These are phyloP conservation scores for Tolypocladium cylindrosporum DNA, from an alignment of 2,329 filamentous ascomycete genomes.

Conservation along the genomic window DNA sequence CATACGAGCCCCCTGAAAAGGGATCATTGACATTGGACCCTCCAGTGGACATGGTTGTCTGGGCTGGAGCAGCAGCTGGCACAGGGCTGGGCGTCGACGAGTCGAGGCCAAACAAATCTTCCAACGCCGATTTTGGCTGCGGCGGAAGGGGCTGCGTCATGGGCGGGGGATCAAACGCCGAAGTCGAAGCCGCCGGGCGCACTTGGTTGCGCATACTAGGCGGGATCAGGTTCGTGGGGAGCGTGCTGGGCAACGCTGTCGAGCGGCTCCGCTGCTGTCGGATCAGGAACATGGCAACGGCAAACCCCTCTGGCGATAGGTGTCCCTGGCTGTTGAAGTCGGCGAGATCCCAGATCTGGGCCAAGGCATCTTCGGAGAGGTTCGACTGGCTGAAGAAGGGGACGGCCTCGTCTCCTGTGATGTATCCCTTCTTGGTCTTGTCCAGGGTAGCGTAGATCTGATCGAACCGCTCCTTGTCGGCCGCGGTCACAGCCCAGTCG, in stretches of 20 bases:
- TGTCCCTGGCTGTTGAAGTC: slow-evolving; percentile 88
- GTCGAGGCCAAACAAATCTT: slow-evolving; percentile 90
- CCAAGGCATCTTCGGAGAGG: slow-evolving; percentile 77
- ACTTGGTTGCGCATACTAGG: slow-evolving; percentile 67
- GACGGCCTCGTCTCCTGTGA: slow-evolving; percentile 91
- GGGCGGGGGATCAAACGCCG: slow-evolving; percentile 41
- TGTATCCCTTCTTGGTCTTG: slow-evolving; percentile 67
- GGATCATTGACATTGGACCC: slow-evolving; percentile 58
- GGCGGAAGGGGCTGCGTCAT: slow-evolving; percentile 25
- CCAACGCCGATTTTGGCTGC: slow-evolving; percentile 70
- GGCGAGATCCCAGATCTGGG: slow-evolving; percentile 93
- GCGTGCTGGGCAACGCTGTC: slow-evolving; percentile 56
- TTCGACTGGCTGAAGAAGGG: slow-evolving; percentile 89
- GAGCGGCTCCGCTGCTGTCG: slow-evolving; percentile 69
- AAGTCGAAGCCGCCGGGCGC: slow-evolving; percentile 38
- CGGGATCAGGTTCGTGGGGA: slow-evolving; percentile 75
- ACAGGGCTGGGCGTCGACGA: slow-evolving; percentile 41
- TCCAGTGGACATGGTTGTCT: slow-evolving; percentile 60
- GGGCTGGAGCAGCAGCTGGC: slow-evolving; percentile 42
- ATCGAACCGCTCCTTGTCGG: slow-evolving; percentile 84
- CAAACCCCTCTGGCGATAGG: slow-evolving; percentile 82
- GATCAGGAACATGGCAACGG: slow-evolving; percentile 95
- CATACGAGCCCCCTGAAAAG: slow-evolving; percentile 43
- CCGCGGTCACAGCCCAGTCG: slow-evolving; percentile 75
- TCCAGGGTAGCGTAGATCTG: slow-evolving; percentile 77